A percentile compares a stretch with the other conserved stretches of the same genome.
Conservation (phyloP, 192 early-diverging fungal genomes). For the Coemansia sp. region DNA sequence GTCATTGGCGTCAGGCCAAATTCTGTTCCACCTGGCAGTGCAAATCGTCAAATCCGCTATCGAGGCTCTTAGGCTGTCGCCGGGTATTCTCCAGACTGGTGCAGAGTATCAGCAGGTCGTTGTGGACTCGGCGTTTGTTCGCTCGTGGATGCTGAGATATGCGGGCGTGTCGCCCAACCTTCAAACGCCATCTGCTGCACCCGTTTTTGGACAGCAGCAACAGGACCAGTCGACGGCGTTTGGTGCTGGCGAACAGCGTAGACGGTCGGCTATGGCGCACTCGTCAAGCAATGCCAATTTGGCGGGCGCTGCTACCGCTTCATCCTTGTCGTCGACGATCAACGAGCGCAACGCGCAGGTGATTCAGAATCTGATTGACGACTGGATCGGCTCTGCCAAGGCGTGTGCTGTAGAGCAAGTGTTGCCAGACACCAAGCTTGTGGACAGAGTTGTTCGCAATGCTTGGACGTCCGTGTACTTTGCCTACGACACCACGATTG, state of each 20-base stretch:
- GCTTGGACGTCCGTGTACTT: conserved; percentile 42
- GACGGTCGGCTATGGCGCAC: conserved; percentile 4
- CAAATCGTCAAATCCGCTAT: conserved; percentile 45
- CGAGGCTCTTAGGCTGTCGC: conserved; percentile 23
- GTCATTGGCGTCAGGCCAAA: conserved; percentile 32
- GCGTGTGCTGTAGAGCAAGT: conserved; percentile 18
- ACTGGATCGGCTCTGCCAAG: conserved; percentile 35
- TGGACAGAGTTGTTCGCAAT: conserved; percentile 21
- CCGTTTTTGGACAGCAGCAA: background rate
- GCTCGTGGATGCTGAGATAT: conserved; percentile 42
- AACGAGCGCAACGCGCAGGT: conserved; percentile 35
- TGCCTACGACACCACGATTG: background rate
- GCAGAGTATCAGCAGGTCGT: conserved; percentile 28
- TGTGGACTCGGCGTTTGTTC: conserved; percentile 38
- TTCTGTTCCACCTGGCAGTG: conserved; percentile 38
- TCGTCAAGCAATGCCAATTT: background rate
- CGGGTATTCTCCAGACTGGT: conserved; percentile 3
- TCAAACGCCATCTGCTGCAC: background rate
- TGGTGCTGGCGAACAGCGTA: conserved; percentile 4
- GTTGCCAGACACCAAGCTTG: conserved; percentile 8
- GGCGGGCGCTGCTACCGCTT: background rate
- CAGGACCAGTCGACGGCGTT: background rate
- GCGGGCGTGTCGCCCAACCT: conserved; percentile 35
- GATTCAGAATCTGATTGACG: conserved; percentile 38
- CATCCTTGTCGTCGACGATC: background rate